Evolutionary conservation across 768 basidiomycete species (phyloP).

Genomic region (Asterophora lycoperdoides): DNA sequence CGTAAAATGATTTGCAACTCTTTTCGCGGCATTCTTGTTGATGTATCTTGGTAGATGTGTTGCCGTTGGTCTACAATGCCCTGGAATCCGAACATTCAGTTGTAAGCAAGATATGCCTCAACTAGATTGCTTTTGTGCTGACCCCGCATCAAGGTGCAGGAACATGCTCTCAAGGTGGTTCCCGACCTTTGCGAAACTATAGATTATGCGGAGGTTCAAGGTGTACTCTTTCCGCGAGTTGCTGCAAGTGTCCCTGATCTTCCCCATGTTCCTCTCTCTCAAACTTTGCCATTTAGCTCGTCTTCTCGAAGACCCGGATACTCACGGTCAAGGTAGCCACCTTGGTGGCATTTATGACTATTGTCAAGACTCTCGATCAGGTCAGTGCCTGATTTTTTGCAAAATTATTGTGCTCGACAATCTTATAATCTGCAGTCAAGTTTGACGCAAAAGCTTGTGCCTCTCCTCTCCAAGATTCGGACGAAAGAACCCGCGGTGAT

Average conservation of each 20-base stretch:
- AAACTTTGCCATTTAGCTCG: constrained; percentile 47
- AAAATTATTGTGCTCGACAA: background rate
- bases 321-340: constrained; percentile 91
- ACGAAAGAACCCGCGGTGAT: constrained; percentile 96
- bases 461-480: constrained; percentile 88
- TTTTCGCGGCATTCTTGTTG: constrained; percentile 5
- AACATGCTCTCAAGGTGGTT: constrained; percentile 78
- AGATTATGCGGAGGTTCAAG: constrained; percentile 93
- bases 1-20: constrained; percentile 49
- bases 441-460: constrained; percentile 93
- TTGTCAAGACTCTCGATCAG: constrained; percentile 91
- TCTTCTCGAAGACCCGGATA: constrained; percentile 90
- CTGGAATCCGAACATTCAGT: constrained; percentile 91
- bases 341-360: constrained; percentile 71
- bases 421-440: constrained; percentile 48
- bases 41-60: constrained; percentile 61
- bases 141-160: constrained; percentile 67
- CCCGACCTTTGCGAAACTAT: constrained; percentile 89
- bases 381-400: constrained; percentile 31
- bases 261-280: background rate
- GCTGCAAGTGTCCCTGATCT: constrained; percentile 51
- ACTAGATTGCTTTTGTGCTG: background rate
- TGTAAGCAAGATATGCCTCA: constrained; percentile 36
- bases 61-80: constrained; percentile 93
- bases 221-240: constrained; percentile 85